phyloP scores from a whole-genome alignment of 2,329 filamentous ascomycete species.

The Emericellopsis atlantica region DNA sequence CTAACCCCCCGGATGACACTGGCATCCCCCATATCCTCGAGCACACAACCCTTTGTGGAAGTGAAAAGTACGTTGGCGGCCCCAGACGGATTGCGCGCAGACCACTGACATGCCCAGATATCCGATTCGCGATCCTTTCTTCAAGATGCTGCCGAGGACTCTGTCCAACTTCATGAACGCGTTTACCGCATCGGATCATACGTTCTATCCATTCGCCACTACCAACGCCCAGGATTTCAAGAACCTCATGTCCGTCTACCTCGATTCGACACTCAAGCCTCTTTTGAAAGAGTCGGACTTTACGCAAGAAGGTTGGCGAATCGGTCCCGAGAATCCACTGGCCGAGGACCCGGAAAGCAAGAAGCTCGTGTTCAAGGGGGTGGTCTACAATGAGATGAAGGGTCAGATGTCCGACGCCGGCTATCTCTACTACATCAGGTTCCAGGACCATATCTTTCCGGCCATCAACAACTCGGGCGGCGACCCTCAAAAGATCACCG shows the following conservation, averaged over 20 bases:
- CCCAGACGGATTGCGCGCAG: conserved; percentile 13
- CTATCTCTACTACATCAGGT: conserved; percentile 91
- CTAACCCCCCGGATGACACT: conserved; percentile 91
- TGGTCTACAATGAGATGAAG: conserved; percentile 99
- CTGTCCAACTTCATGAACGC: conserved; percentile 99
- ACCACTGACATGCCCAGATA: conserved; percentile 39
- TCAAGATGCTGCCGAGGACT: conserved; percentile 97
- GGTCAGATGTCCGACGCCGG: conserved; percentile 96
- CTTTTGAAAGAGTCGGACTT: conserved; percentile 87
- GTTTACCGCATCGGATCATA: conserved; percentile 92
- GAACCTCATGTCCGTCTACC: conserved; percentile 91
- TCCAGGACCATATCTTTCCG: conserved; percentile 89
- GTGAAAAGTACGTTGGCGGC: conserved; percentile 54
- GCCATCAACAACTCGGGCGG: conserved; percentile 94
- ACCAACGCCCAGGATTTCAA: conserved; percentile 92
- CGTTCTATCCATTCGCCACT: conserved; percentile 94
- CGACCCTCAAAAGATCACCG: conserved; percentile 91
- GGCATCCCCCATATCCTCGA: conserved; percentile 95
- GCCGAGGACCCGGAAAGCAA: conserved; percentile 45
- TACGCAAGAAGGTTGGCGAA: conserved; percentile 90
- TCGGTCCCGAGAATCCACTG: conserved; percentile 80
- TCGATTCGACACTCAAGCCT: conserved; percentile 86
- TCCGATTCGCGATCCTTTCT: conserved; percentile 97
- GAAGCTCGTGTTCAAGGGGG: conserved; percentile 85
- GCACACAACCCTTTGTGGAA: conserved; percentile 93